Evolutionary conservation across 495 filamentous ascomycete species (phyloP).

Genomic region (Penicillium psychrofluorescens): DNA sequence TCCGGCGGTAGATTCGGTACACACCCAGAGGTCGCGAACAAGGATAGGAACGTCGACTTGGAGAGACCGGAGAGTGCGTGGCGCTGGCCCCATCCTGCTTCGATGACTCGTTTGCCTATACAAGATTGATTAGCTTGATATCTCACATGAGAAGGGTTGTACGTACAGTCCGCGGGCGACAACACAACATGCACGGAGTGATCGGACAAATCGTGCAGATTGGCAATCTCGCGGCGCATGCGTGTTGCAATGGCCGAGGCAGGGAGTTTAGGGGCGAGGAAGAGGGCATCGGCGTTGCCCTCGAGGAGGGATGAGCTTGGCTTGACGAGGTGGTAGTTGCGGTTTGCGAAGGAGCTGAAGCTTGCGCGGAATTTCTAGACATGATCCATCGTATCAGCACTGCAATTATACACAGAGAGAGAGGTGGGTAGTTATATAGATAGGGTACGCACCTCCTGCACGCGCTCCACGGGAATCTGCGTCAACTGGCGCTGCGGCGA

Average conservation of each 20-base stretch:
- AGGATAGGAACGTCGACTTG: slow-evolving; percentile 30
- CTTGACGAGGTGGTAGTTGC: slow-evolving; percentile 27
- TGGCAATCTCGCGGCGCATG: slow-evolving; percentile 62
- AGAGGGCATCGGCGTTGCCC: slow-evolving; percentile 21
- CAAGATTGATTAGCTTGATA: no score
- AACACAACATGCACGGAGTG: slow-evolving; percentile 69
- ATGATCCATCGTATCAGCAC: no score
- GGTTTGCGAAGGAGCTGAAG: slow-evolving; percentile 17
- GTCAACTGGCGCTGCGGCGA: slow-evolving; percentile 29
- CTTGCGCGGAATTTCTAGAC: slow-evolving; percentile 18
- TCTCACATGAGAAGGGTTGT: neutral
- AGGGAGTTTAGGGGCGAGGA: slow-evolving; percentile 16
- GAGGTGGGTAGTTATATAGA: neutral
- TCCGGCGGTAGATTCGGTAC: slow-evolving; percentile 40
- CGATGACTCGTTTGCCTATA: slow-evolving; percentile 59
- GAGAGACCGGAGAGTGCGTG: slow-evolving; percentile 65
- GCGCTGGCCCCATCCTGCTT: slow-evolving; percentile 83
- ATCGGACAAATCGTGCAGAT: slow-evolving; percentile 63
- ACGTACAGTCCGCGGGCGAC: slow-evolving; percentile 60
- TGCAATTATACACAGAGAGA: neutral
- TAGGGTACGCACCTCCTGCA: slow-evolving; percentile 22
- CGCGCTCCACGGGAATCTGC: slow-evolving; percentile 16
- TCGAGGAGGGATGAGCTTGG: slow-evolving; percentile 19
- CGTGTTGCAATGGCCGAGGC: slow-evolving; percentile 8
- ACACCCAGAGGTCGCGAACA: slow-evolving; percentile 19